phyloP scores from a whole-genome alignment of 331 rosid genomes.

The Arachis monticola region DNA sequence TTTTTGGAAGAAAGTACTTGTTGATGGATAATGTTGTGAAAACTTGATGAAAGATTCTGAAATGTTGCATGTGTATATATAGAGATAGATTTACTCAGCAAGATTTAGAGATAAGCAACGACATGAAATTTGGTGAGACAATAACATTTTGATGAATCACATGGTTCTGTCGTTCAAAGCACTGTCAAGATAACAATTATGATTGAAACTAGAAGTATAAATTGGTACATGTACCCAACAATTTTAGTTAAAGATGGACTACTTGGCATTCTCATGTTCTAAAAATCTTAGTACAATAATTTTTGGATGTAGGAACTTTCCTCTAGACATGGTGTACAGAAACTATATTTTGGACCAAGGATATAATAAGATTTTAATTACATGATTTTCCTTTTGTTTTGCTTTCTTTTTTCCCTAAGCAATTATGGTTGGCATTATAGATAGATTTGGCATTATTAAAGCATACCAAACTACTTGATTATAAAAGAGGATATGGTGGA shows the following conservation, averaged over 20 bases:
- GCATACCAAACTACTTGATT: neutral
- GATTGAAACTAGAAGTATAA: neutral
- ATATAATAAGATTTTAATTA: neutral
- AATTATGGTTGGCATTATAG: neutral
- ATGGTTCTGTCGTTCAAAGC: conserved; percentile 28
- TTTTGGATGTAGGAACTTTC: neutral
- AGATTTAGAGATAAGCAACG: neutral
- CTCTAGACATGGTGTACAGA: neutral
- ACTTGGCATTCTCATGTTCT: neutral
- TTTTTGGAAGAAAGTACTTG: neutral
- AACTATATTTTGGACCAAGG: neutral
- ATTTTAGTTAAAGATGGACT: neutral
- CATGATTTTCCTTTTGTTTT: neutral
- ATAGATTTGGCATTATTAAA: conserved; percentile 11
- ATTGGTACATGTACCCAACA: conserved; percentile 1
- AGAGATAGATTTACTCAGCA: conserved; percentile 12
- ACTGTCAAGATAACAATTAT: conserved; percentile 11
- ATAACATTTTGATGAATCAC: conserved; percentile 26
- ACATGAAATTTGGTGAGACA: conserved; percentile 9
- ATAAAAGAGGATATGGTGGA: neutral
- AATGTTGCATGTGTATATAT: conserved; percentile 1
- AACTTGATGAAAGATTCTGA: conserved; percentile 13
- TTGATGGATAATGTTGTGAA: neutral
- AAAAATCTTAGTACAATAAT: neutral
- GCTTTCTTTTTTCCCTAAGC: neutral